Conservation (phyloP, 768 basidiomycete genomes). For the Macrolepiota albuminosa region DNA sequence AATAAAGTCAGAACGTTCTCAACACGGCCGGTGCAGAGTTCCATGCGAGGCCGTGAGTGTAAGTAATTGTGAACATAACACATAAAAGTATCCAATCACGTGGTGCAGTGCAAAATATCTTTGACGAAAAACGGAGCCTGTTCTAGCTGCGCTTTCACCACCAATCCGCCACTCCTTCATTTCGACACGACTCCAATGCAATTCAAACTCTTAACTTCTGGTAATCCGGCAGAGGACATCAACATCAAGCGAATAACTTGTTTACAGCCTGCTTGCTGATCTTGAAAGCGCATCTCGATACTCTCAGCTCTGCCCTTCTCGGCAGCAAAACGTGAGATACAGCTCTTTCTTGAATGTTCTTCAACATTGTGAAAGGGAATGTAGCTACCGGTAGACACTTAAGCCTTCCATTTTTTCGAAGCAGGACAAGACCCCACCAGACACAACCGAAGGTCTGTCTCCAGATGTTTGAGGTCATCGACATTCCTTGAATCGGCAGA, state of each 20-base stretch:
- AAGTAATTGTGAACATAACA: no score
- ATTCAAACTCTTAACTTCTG: background rate
- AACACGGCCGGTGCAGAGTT: no score
- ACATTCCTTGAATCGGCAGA: background rate
- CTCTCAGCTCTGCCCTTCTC: background rate
- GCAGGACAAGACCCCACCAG: background rate
- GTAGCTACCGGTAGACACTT: no score
- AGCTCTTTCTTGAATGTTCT: background rate
- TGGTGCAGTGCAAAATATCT: background rate
- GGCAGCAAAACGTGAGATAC: background rate
- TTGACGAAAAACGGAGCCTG: no score
- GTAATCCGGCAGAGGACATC: background rate
- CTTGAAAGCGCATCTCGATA: background rate
- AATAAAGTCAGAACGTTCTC: no score
- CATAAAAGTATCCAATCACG: background rate
- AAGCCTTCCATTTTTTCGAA: background rate
- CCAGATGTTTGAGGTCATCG: background rate
- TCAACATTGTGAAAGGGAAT: background rate
- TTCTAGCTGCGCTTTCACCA: no score
- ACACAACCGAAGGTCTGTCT: background rate
- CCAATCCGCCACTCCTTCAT: no score
- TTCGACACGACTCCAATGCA: background rate
- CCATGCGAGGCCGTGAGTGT: no score
- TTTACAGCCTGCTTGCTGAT: background rate
- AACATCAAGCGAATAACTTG: background rate